Conservation (phyloP, 2,329 filamentous ascomycete species). For the Diaporthe helianthi region DNA sequence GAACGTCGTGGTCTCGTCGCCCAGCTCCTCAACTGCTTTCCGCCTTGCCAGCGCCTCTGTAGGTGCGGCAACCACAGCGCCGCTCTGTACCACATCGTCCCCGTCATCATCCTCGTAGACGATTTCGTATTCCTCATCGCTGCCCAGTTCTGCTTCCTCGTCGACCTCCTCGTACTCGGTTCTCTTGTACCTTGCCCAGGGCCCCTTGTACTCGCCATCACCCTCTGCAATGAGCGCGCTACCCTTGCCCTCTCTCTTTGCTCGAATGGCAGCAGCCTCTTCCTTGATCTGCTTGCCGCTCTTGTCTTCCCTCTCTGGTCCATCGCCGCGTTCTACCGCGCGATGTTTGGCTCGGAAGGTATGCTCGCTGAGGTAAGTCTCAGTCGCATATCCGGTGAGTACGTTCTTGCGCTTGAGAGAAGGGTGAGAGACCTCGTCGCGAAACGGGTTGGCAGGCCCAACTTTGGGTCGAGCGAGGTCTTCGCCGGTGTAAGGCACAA, state of each 20-base stretch:
- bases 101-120: slow-evolving; percentile 78
- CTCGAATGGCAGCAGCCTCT: slow-evolving; percentile 69
- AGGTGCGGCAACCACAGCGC: slow-evolving; percentile 65
- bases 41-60: slow-evolving; percentile 60
- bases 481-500: slow-evolving; percentile 73
- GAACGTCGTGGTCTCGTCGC: slow-evolving; percentile 84
- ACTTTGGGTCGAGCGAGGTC: slow-evolving; percentile 70
- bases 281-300: slow-evolving; percentile 70
- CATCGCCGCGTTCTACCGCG: slow-evolving; percentile 74
- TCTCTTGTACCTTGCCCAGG: slow-evolving; percentile 86
- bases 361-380: slow-evolving; percentile 88
- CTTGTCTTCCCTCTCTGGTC: slow-evolving; percentile 63
- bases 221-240: slow-evolving; percentile 85
- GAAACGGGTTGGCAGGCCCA: slow-evolving; percentile 80
- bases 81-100: slow-evolving; percentile 70
- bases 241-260: slow-evolving; percentile 85
- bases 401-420: slow-evolving; percentile 76
- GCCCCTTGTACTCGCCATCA: slow-evolving; percentile 86
- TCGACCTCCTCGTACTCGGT: slow-evolving; percentile 77
- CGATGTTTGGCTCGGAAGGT: slow-evolving; percentile 89
- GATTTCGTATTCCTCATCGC: slow-evolving; percentile 80
- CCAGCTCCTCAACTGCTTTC: slow-evolving; percentile 65
- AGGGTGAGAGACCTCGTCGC: slow-evolving; percentile 57
- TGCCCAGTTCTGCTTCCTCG: slow-evolving; percentile 75
- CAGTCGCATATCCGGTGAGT: slow-evolving; percentile 84